Base-by-base conservation (phyloP, 257 asterid species). In the Plectranthus barbatus region DNA sequence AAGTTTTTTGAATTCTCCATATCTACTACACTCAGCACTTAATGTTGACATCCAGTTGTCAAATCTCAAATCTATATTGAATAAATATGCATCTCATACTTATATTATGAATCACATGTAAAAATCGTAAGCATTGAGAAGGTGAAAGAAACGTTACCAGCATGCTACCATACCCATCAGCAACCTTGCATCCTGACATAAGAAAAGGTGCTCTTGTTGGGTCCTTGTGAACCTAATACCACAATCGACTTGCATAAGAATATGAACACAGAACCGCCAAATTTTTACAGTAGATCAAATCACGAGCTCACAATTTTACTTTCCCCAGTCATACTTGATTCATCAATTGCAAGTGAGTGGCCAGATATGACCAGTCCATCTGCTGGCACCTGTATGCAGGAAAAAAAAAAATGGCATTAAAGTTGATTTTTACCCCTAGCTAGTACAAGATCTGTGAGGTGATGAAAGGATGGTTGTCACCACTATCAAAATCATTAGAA, bases 261-360 rank as follows among this genome's bases (percentile, higher is more conserved):
- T 45, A 49, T 21, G 49, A 36, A 39, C 13, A 68, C 58, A 40
- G 44, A 33, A 36, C 68, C 66, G 62, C n/a, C 9, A 23, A 46
- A 51, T 33, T 1, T 23, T 46, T 46, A 66, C 39, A 54, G 47
- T 31, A 56, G 15, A 54, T 26, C 64, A 55, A 29, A 63, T 60
- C 44, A 33, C 5, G 63, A 64, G 60, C 98, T 76, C 77, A 92
- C 98, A 58, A 89, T 86, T 79, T 86, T 92, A 76, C 97, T 89
- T 80, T 92, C 98, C 70, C 97, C 97, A n/a, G 98, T 92, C 98
- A 92, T 92, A 71, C 98, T 92, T 63, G 98, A 92, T 78, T 92
- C 98, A 75, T 92, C 98, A 70, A 92, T 67, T 39, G 96, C 74
- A 40, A 92, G 95, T 56, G 96, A 92, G 24, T 92, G 96, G 63